Evolutionary conservation across 164 flowering plant genomes (phyloP).

Genomic region (Hamamelis virginiana): DNA sequence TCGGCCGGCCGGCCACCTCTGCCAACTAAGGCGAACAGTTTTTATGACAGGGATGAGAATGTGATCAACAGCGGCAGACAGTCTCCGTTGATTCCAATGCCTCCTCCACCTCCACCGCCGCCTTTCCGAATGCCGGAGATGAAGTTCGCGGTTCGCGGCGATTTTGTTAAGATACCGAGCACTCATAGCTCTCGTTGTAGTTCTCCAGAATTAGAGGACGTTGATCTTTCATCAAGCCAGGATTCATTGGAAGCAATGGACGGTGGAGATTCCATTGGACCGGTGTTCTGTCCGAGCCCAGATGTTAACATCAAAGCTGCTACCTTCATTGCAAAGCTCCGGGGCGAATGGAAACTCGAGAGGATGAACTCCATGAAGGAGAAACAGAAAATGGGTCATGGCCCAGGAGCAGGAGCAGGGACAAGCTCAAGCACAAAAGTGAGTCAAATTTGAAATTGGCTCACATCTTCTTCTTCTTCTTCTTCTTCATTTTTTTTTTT

Average conservation of each 20-base stretch:
- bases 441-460: too few species aligned
- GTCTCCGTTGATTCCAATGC: slow-evolving; percentile 54
- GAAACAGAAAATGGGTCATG: slow-evolving; percentile 29
- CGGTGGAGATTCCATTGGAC: slow-evolving; percentile 24
- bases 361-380: slow-evolving; percentile 63
- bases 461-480: too few species aligned
- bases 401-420: slow-evolving; percentile 11
- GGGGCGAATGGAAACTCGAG: slow-evolving; percentile 68
- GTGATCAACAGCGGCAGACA: slow-evolving; percentile 30
- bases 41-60: slow-evolving; percentile 23
- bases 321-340: slow-evolving; percentile 71
- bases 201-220: slow-evolving; percentile 51
- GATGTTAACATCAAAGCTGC: slow-evolving; percentile 80
- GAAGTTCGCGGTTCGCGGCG: slow-evolving; percentile 39
- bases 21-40: slow-evolving; percentile 33
- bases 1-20: slow-evolving; percentile 49
- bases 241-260: slow-evolving; percentile 18
- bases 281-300: slow-evolving; percentile 72
- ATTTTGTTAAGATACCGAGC: slow-evolving; percentile 45
- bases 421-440: neutral
- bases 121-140: slow-evolving; percentile 51
- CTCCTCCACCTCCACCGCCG: slow-evolving; percentile 74
- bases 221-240: slow-evolving; percentile 20
- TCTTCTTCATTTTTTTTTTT: too few species aligned
- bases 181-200: slow-evolving; percentile 41